Conservation (phyloP, 257 asterid species). For the Solanum bulbocastanum region DNA sequence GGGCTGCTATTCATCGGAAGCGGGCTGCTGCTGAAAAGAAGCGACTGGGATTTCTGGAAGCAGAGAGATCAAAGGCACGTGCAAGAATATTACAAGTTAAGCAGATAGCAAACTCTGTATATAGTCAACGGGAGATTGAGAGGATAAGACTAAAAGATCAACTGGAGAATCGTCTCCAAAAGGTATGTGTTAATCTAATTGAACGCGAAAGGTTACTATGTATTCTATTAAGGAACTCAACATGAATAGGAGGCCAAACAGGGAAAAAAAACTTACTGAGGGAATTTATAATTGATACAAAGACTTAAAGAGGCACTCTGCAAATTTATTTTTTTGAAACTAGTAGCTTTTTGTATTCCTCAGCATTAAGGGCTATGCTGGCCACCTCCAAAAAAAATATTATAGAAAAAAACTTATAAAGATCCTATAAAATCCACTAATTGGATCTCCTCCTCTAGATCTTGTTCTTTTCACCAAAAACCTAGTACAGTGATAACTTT, state of each 20-base stretch:
- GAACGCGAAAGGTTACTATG: not conserved
- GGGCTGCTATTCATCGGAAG: slow-evolving; percentile 19
- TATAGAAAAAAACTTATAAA: not conserved
- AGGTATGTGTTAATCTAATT: not conserved
- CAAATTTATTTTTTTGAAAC: not conserved
- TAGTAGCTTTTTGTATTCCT: not conserved
- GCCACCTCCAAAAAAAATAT: not conserved
- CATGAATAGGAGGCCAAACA: not conserved
- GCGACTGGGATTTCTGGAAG: slow-evolving; percentile 17
- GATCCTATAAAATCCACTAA: not conserved
- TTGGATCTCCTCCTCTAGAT: not conserved
- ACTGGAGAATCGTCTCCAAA: slow-evolving; percentile 5
- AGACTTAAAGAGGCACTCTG: not conserved
- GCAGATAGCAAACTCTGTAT: not conserved
- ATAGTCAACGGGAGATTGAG: slow-evolving; percentile 4
- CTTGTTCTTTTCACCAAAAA: not conserved
- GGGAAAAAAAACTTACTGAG: not conserved
- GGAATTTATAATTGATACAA: not conserved
- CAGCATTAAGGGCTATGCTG: not conserved
- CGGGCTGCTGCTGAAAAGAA: slow-evolving; percentile 20
- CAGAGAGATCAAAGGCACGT: slow-evolving; percentile 14
- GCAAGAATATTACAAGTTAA: slow-evolving; percentile 15
- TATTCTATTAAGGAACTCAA: not conserved
- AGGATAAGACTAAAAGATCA: slow-evolving; percentile 8
- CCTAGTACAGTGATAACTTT: not conserved